Base-by-base conservation (phyloP, 305 asterid genomes). In the Solanum chacoense region DNA sequence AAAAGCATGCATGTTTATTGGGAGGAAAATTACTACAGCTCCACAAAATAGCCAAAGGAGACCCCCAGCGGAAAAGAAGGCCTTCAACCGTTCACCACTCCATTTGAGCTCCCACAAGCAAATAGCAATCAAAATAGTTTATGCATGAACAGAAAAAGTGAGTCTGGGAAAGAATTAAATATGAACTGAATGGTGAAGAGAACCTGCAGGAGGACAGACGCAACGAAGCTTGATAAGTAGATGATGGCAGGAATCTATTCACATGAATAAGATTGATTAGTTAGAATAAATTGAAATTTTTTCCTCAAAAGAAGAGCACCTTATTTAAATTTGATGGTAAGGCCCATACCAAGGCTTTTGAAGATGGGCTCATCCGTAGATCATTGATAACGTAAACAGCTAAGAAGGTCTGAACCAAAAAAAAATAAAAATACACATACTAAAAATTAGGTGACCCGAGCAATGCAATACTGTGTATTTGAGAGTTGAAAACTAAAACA, bases 371-470 rank as follows among this genome's bases (percentile, higher is more conserved):
- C 99, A 96, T 96, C 86, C 91, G 93, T 90, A 96, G 92, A 91
- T 96, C 99, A 91, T 94, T 93, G 92, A 95, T 91, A 67, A 95
- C 95, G 40, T 93, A 96, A 91, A 96, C 95, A 22, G 98, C 98
- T 89, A 96, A 96, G 90, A 94, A 93, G 45, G 98, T 92, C 97
- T 96, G 93, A 85, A 36, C 63, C 87, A 72, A 72, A 67, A 40
- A 65, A 65, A 10, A n/a, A 65, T 4, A 63, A n/a, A n/a, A n/a
- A n/a, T 76, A 22, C 13, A 71, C 36, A 67, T 22, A 34, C 22
- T 65, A 37, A 7, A 10, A 40, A 12, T 50, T 73, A 37, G 34
- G 59, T 8, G 24, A 67, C 59, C 16, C 32, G 16, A 38, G 74
- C 14, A 13, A 29, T 22, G 40, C 29, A 35, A 9, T 76, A 76